Percentiles rank a stretch among this genome's conserved stretches.
Conservation (phyloP, 164 flowering plant genomes). For the Berberis vulgaris region DNA sequence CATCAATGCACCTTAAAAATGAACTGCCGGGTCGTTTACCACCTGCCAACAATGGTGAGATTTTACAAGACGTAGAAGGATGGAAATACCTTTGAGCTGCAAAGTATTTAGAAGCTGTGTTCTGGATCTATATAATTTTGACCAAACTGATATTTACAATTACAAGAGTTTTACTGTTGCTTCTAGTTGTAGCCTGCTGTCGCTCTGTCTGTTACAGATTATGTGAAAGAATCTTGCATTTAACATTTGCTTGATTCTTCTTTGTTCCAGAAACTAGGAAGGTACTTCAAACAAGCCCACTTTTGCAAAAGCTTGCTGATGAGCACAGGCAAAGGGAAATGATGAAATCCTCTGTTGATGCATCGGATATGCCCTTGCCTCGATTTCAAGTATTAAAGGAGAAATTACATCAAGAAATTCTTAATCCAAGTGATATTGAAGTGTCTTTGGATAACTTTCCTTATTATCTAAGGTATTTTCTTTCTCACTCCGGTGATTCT, state of each 20-base stretch:
- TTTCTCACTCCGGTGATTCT: not conserved
- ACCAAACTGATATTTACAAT: not conserved
- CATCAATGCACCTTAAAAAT: conserved; percentile 46
- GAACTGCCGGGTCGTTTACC: conserved; percentile 28
- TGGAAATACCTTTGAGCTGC: not conserved
- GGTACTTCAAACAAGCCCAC: conserved; percentile 35
- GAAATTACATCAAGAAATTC: conserved; percentile 44
- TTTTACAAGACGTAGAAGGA: not conserved
- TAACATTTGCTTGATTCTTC: conserved; percentile 23
- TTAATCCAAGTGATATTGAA: conserved; percentile 40
- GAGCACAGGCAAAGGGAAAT: conserved; percentile 39
- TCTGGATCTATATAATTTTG: not conserved
- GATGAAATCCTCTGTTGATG: conserved; percentile 27
- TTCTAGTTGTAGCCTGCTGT: conserved; percentile 16
- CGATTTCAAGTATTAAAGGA: conserved; percentile 62
- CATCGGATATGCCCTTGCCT: conserved; percentile 24
- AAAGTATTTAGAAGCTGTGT: not conserved
- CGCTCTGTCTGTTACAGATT: conserved; percentile 25
- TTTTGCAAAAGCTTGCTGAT: conserved; percentile 35
- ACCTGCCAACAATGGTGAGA: conserved; percentile 8
- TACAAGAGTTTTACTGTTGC: conserved; percentile 7
- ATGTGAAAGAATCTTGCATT: conserved; percentile 32
- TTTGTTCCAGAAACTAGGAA: conserved; percentile 27
- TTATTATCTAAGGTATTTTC: conserved; percentile 56
- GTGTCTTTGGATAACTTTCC: conserved; percentile 73